Evolutionary conservation across 108 stramenopile genomes (phyloP), one percentile per base, ranked within the genome.

Genomic region (Nitzschia sp.): DNA sequence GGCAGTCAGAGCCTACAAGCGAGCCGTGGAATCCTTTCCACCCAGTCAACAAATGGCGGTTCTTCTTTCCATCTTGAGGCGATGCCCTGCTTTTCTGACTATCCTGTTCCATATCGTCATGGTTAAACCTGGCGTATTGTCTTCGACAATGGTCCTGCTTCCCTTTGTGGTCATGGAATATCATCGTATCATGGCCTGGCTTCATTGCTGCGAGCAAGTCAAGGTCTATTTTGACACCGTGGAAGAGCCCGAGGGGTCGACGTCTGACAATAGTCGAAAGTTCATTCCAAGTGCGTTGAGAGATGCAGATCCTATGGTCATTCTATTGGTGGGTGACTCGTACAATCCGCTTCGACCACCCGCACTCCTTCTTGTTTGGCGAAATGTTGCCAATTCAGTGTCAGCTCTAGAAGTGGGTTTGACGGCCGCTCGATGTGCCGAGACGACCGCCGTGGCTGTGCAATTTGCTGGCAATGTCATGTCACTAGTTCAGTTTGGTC

Each of bases 391-490:
- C 22, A 35, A 48, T 26, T 77, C 76, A 5, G 80, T 78, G 17
- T 53, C 71, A 21, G 57, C 82, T 1, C 63, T 79, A 45, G 75
- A 83, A 34, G 46, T 75, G 4, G 78, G 82, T 29, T 63, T 83
- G 31, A 68, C 78, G 0, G 75, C 78, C 19, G 74, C 73, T 27
- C 63, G 77, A 29, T 77, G 76, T 34, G 82, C 57, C 17, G 58
- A 83, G 22, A 83, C 82, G 23, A 68, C 75, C 21, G 74, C 53
- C 5, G 75, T 71, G 6, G 82, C 82, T 3, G 68, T 71, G 3
- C 60, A 79, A 8, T 67, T 83, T 72, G 76, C 78, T 15, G 68
- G 58, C 2, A 69, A 70, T 45, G 66, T 76, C n/a, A 69, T 75
- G 55, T 76, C 70, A 3, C 45, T 83, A 22, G 66, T 71, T 3